Evolutionary conservation across 2,329 filamentous ascomycete genomes (phyloP).

Genomic region (Verticillium albo-atrum): DNA sequence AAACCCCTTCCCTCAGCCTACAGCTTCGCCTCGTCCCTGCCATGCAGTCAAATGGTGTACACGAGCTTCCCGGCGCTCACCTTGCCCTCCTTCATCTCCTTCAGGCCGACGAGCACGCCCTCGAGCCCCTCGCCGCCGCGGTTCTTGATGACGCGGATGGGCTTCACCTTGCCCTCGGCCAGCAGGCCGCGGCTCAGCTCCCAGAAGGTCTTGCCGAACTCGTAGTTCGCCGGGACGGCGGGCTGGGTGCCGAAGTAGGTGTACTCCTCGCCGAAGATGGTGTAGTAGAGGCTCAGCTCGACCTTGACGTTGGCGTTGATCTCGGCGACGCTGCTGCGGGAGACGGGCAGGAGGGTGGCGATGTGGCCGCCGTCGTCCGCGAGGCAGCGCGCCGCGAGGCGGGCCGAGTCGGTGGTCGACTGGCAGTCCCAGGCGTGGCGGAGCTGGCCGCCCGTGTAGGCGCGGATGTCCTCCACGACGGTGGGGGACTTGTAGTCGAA

Average conservation of each 20-base stretch:
- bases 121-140: conserved; percentile 23
- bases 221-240: conserved; percentile 19
- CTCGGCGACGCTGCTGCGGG: conserved; percentile 31
- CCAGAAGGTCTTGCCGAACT: conserved; percentile 28
- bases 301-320: conserved; percentile 31
- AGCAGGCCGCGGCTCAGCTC: conserved; percentile 25
- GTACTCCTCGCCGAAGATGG: conserved; percentile 28
- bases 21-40: background rate
- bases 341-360: conserved; percentile 31
- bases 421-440: conserved; percentile 20
- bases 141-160: conserved; percentile 21
- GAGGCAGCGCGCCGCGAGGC: conserved; percentile 17
- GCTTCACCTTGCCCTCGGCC: conserved; percentile 27
- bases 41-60: conserved; percentile 22
- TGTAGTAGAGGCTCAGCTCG: conserved; percentile 29
- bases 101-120: conserved; percentile 25
- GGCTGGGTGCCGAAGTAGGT: conserved; percentile 8
- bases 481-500: conserved; percentile 24
- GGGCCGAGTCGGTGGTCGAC: conserved; percentile 3
- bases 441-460: conserved; percentile 15
- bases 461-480: conserved; percentile 18
- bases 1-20: no score
- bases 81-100: conserved; percentile 24
- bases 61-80: conserved; percentile 38
- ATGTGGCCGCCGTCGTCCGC: conserved; percentile 23